Base-by-base conservation (phyloP, 2,329 filamentous ascomycete species). In the Apiospora pterosperma region DNA sequence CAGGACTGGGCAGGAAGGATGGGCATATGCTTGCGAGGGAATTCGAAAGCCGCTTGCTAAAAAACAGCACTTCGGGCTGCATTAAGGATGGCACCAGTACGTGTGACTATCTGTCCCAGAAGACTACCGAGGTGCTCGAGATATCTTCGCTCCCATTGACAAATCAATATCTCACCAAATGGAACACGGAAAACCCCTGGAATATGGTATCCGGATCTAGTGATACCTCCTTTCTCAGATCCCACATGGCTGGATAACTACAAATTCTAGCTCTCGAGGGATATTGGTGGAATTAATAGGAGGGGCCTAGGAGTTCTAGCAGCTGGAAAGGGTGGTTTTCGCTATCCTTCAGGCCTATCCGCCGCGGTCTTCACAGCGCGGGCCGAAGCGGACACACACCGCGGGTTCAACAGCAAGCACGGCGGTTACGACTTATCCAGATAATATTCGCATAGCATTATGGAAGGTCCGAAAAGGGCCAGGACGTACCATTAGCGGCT, bases 91-190 rank as follows among this genome's bases (percentile, higher is more conserved):
- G 21, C 6, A 36, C 36, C 21, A 39, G 10, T 21, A 58, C 44
- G 55, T 34, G 62, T 10, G 62, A 66, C 42, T 10, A 36, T 16
- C 39, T 66, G 14, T 64, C 63, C 55, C 28, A 31, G 36, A 55
- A 34, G 3, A 28, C 41, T 2, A 41, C 62, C 38, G 64, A 59
- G 58, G 36, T 66, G 28, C 41, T 63, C 21, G 64, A 66, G 59
- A n/a, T 63, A 19, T 55, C 59, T 11, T 34, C 25, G 34, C 5
- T 14, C 14, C 8, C 59, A 8, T 25, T 63, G 8, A 63, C 61
- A 11, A 36, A 60, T 36, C 8, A 10, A 21, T 34, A 42, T 34
- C 52, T 61, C 25, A 23, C 62, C 3, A 36, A 36, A 31, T 65
- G 61, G 61, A 23, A 21, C 44, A 65, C 52, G 59, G 39, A 16